Base-by-base conservation (phyloP, 2,329 filamentous ascomycete species). In the Nigrospora osmanthi region DNA sequence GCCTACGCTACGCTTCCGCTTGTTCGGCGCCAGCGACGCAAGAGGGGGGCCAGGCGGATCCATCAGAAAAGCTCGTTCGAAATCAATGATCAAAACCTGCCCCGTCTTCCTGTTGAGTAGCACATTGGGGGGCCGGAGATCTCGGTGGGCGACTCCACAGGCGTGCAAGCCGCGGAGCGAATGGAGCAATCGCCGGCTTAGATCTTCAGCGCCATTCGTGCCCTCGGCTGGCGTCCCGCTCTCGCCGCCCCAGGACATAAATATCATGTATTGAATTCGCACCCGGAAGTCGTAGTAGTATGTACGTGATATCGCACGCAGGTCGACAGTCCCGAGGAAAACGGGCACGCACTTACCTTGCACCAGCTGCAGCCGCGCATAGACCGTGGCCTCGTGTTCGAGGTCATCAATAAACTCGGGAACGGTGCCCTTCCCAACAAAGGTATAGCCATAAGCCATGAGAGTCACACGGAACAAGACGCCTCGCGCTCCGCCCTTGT, bases 391-490 rank as follows among this genome's bases (percentile, higher is more conserved):
- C 51, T 71, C 62, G 37, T 67, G 54, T 47, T 62, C 35, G 6
- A 70, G 62, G 46, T 64, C 56, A 5, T 37, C 14, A 31, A 63
- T 48, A 16, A 65, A 66, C 15, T 47, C 57, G 17, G 14, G 23
- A 3, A 65, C 55, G 1, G 61, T 71, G 17, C 63, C 63, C 51
- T 75, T 74, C 41, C 60, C 55, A 28, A 67, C 55, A 39, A 73
- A 65, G 2, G 62, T 69, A 54, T 73, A 73, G 47, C 67, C 61
- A 48, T 71, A 62, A 2, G 47, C 54, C 19, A 64, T 51, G 35
- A 73, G 57, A 10, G 62, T 67, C 4, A 73, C 52, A 43, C 60
- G 55, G 49, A 74, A 73, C 6, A 72, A 52, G 5, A 61, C 64
- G 14, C 67, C 61, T 10, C 62, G 58, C 1, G 65, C 51, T 6